phyloP scores from a whole-genome alignment of 768 basidiomycete species.

The Russula griseocarnosa region DNA sequence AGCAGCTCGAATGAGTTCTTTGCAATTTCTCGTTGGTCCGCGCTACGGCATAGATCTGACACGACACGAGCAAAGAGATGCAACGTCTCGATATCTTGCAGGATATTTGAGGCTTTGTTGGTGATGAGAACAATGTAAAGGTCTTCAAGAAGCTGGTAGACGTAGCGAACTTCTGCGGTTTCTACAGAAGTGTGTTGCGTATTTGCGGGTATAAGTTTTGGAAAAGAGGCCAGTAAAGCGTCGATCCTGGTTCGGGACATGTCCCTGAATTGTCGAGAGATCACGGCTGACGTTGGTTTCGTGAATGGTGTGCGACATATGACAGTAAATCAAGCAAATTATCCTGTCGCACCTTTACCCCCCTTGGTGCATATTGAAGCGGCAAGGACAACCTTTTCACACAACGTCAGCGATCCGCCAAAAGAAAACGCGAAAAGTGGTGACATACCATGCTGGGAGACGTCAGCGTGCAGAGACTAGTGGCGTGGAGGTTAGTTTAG shows the following conservation, averaged over 20 bases:
- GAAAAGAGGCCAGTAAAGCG: constrained; percentile 93
- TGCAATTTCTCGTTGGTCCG: constrained; percentile 84
- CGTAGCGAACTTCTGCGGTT: constrained; percentile 91
- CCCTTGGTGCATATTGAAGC: constrained; percentile 94
- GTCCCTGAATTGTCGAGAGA: constrained; percentile 94
- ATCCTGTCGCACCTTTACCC: constrained; percentile 68
- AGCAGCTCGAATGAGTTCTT: constrained; percentile 91
- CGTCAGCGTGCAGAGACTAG: not conserved
- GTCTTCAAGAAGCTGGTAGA: constrained; percentile 95
- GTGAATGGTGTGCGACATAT: not conserved
- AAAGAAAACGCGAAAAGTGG: not conserved
- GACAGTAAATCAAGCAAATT: not conserved
- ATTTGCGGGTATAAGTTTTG: constrained; percentile 92
- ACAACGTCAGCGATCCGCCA: not conserved
- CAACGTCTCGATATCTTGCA: constrained; percentile 96
- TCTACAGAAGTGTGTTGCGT: constrained; percentile 97
- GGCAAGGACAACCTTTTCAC: constrained; percentile 76
- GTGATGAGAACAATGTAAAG: constrained; percentile 97
- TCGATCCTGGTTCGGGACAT: constrained; percentile 92
- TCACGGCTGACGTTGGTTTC: constrained; percentile 57
- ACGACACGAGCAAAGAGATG: constrained; percentile 93
- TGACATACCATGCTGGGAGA: constrained; percentile 18
- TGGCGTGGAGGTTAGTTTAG: not conserved
- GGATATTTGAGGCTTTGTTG: constrained; percentile 97
- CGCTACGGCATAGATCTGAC: constrained; percentile 82